Base-by-base conservation (phyloP, 176 grass and related monocot species). In the Avena insularis region DNA sequence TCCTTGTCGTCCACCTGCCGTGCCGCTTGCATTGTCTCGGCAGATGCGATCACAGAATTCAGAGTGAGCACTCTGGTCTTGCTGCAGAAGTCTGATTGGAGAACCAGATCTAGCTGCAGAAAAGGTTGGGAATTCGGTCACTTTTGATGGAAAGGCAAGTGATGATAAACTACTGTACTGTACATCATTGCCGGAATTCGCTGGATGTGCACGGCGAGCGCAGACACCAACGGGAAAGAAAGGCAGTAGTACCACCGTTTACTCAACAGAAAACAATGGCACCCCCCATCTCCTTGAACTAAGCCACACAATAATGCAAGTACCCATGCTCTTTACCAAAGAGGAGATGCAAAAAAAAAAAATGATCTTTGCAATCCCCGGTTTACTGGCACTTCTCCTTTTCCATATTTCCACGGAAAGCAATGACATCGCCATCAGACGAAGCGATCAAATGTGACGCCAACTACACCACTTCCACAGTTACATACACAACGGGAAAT, bases 1-100 rank as follows among this genome's bases (percentile, higher is more conserved):
- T 90, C 82, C 86, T 91, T 93, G 66, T 93, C 90, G 67, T 95
- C 85, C 81, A 80, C 80, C 64, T 88, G 70, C 83, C 77, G 79
- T 59, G 79, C 91, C 55, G 56, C 77, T 78, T 84, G 49, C 77
- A 51, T 77, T 62, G 35, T 79, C 67, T 31, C 29, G 40, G 40
- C 12, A 0, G 27, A 25, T 12, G 62, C 25, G 27, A 33, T 33
- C 62, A 66, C 62, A 66, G 12, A 66, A 0, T 7, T 66, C 46
- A 48, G 49, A 48, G 38, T 21, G 17, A 64, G 3, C 6, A 38
- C 20, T 71, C 66, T 56, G 27, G 21, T 82, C 27, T 66, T 23
- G 27, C 73, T 5, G 55, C 15, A 35, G 55, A 15, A 2, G 47
- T 0, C 45, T 11, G 8, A 27, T 51, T 40, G 64, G 29, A 67